Evolutionary conservation across 345 rosid genomes (phyloP).

Genomic region (Eucalyptus pauciflora): DNA sequence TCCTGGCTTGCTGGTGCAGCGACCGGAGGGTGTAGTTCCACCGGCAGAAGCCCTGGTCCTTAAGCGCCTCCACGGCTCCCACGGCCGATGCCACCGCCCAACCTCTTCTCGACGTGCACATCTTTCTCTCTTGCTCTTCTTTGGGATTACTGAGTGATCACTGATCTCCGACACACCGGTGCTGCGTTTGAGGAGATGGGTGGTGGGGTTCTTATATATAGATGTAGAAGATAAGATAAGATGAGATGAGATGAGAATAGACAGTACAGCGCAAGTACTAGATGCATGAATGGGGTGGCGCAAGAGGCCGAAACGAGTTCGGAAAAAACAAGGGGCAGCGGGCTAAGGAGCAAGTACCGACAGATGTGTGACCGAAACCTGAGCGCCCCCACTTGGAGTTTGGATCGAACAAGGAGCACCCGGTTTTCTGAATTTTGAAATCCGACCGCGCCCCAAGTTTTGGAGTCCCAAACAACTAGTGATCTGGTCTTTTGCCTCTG

Average conservation of each 20-base stretch:
- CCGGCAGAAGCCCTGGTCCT: constrained; percentile 27
- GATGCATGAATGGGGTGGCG: neutral
- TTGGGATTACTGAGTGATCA: neutral
- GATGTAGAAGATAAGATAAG: neutral
- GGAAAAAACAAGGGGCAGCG: neutral
- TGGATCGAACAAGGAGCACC: neutral
- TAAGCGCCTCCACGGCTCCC: constrained; percentile 24
- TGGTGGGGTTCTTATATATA: neutral
- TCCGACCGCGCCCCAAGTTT: neutral
- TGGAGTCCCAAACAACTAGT: neutral
- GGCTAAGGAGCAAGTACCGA: neutral
- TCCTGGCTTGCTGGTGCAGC: constrained; percentile 16
- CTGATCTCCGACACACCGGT: neutral
- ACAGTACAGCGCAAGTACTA: neutral
- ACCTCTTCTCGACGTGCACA: constrained; percentile 13
- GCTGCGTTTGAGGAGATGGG: neutral
- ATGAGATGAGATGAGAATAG: neutral
- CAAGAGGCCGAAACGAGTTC: neutral
- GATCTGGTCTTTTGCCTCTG: neutral
- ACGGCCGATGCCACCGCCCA: constrained; percentile 21
- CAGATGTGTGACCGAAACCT: neutral
- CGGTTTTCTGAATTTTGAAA: neutral
- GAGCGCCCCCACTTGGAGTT: neutral
- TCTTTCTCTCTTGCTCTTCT: neutral
- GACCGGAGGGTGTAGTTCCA: constrained; percentile 28